Evolutionary conservation across 352 stramenopile genomes (phyloP).

Genomic region (Globisporangium iwayamae): DNA sequence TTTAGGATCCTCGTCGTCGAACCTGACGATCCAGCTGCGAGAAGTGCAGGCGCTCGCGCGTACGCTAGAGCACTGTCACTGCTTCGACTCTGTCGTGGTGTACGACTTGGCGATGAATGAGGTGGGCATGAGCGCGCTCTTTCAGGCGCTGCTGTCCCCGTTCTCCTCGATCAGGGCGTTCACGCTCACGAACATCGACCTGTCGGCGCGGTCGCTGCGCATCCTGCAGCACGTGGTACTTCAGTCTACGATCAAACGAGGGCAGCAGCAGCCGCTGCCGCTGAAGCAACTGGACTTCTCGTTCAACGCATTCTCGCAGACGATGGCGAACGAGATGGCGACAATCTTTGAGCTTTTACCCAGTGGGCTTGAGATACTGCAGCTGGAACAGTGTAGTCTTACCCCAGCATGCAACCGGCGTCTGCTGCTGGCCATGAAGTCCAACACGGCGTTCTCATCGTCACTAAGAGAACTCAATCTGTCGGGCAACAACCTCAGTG

Average conservation of each 20-base stretch:
- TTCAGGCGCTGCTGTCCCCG: constrained; percentile 42
- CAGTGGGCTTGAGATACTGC: constrained; percentile 44
- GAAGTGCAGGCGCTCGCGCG: constrained; percentile 47
- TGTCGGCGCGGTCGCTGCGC: constrained; percentile 34
- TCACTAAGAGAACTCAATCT: constrained; percentile 56
- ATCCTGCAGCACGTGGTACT: constrained; percentile 54
- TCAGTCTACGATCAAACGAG: constrained; percentile 46
- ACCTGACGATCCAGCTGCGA: constrained; percentile 24
- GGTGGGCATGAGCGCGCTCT: constrained; percentile 40
- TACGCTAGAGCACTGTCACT: constrained; percentile 36
- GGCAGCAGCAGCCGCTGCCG: constrained; percentile 14
- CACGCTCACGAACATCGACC: constrained; percentile 42
- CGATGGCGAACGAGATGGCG: constrained; percentile 45
- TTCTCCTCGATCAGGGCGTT: constrained; percentile 35
- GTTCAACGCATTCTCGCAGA: constrained; percentile 54
- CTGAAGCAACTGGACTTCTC: constrained; percentile 58
- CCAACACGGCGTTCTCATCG: constrained; percentile 44
- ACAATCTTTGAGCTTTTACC: constrained; percentile 48
- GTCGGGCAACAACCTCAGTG: constrained; percentile 48
- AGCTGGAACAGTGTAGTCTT: constrained; percentile 51
- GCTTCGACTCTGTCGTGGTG: constrained; percentile 46
- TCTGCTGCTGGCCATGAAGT: constrained; percentile 40
- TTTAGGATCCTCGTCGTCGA: neutral
- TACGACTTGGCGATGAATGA: constrained; percentile 43
- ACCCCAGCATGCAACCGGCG: constrained; percentile 29